Percentiles rank a stretch among this genome's conserved stretches.
Evolutionary conservation across 2,329 filamentous ascomycete genomes (phyloP).

Genomic region (Neofusicoccum umdonicola): DNA sequence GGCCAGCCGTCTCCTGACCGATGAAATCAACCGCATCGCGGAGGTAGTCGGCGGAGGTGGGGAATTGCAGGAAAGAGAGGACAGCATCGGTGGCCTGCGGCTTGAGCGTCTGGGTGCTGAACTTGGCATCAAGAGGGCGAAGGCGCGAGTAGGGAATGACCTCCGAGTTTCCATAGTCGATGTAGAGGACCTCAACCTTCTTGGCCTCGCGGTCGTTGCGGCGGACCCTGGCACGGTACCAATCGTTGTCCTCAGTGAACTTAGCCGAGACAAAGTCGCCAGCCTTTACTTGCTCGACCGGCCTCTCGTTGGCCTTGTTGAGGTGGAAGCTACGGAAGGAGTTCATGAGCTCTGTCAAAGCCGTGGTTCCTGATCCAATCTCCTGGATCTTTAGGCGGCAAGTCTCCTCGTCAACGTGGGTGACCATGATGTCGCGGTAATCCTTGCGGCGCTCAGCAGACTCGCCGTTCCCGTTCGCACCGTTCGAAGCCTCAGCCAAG

Average conservation of each 20-base stretch:
- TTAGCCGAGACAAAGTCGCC: slow-evolving; percentile 89
- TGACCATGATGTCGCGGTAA: slow-evolving; percentile 91
- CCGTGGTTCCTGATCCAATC: slow-evolving; percentile 79
- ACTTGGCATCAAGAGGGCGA: slow-evolving; percentile 79
- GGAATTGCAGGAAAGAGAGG: slow-evolving; percentile 86
- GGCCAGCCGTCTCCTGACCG: slow-evolving; percentile 69
- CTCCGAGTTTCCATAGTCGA: slow-evolving; percentile 96
- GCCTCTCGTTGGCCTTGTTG: slow-evolving; percentile 73
- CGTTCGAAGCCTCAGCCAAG: slow-evolving; percentile 44
- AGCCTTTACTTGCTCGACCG: slow-evolving; percentile 77
- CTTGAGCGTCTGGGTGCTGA: slow-evolving; percentile 71
- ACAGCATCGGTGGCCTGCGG: slow-evolving; percentile 84
- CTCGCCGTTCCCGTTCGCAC: slow-evolving; percentile 49
- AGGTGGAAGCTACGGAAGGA: slow-evolving; percentile 90
- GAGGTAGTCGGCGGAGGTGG: slow-evolving; percentile 77
- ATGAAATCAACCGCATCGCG: slow-evolving; percentile 75
- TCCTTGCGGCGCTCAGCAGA: slow-evolving; percentile 70
- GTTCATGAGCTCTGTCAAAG: slow-evolving; percentile 83
- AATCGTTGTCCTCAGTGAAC: slow-evolving; percentile 84
- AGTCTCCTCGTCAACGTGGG: slow-evolving; percentile 75
- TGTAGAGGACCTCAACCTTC: slow-evolving; percentile 85
- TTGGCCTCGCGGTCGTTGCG: slow-evolving; percentile 87
- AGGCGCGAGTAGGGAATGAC: slow-evolving; percentile 80
- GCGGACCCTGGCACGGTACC: slow-evolving; percentile 90
- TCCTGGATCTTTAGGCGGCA: slow-evolving; percentile 89